Conservation (phyloP, 2,329 filamentous ascomycete species). For the Lachnellula hyalina region DNA sequence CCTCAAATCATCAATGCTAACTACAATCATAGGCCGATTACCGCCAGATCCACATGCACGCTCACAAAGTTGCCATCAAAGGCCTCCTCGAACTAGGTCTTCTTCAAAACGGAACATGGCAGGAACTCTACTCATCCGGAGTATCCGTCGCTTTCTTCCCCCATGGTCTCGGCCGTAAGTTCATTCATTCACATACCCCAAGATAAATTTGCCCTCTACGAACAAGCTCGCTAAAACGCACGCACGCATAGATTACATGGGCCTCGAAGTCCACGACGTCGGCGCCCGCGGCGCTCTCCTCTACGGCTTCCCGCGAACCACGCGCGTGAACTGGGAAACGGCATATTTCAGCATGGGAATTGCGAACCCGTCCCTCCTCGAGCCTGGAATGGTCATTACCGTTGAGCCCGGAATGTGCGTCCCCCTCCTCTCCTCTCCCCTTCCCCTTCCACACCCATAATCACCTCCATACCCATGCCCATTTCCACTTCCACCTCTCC, state of each 20-base stretch:
- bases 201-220: too few species aligned
- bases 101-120: constrained; percentile 54
- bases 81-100: constrained; percentile 70
- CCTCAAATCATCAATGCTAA: not conserved
- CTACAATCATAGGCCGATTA: constrained; percentile 44
- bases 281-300: constrained; percentile 36
- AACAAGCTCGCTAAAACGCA: constrained; percentile 1
- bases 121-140: constrained; percentile 48
- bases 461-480: too few species aligned
- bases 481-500: not conserved
- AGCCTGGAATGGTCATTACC: constrained; percentile 65
- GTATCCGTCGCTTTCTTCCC: constrained; percentile 60
- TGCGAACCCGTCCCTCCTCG: constrained; percentile 35
- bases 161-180: constrained; percentile 42
- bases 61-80: constrained; percentile 65
- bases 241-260: constrained; percentile 46
- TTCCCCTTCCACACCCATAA: not conserved
- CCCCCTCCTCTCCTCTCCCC: too few species aligned
- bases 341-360: constrained; percentile 13
- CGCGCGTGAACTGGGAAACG: constrained; percentile 7
- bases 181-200: not conserved
- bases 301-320: constrained; percentile 10
- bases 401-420: constrained; percentile 69
- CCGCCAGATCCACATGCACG: constrained; percentile 66
- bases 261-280: constrained; percentile 60